Base-by-base conservation (phyloP, 1,139 yeast species). In the Saccharomycopsis crataegensis region DNA sequence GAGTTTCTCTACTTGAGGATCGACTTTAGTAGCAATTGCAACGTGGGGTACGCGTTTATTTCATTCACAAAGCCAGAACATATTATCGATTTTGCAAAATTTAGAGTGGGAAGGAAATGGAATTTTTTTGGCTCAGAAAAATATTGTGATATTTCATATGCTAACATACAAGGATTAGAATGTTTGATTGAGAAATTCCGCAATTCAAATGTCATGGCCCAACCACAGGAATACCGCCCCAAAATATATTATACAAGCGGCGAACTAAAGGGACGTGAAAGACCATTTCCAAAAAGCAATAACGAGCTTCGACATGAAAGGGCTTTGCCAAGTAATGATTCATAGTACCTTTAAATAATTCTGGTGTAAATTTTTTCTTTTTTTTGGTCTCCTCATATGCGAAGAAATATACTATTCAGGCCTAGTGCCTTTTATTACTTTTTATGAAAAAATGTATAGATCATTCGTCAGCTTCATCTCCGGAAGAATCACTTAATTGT, bases 1-100 rank as follows among this genome's bases (percentile, higher is more conserved):
- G 82, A 79, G 61, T 80, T 80, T 65, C 67, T 80, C 56, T 80
- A 77, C 59, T 62, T 77, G 55, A 68, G 81, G 54, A 75, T 77
- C 57, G 81, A 77, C 61, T 77, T 76, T 62, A 69, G 68, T 54
- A 77, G 74, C 62, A 71, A 69, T 59, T 76, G 80, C 68, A 77
- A 76, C 55, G 79, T 75, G 44, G 80, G 79, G 8, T 77, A 77
- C 62, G 81, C 80, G 3, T 77, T 77, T 60, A 70, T 77, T 43
- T 74, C 78, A 5, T 77, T 77, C 58, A 70, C 67, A 34, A 63
- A 68, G 9, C 76, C 80, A 4, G 64, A 65, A 52, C 69, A 71
- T 51, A 75, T 77, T 41, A 68, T 74, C 41, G 65, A 69, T 6
- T 75, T 77, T 61, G 77, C 77, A 44, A 62, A 65, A 48, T 72